Evolutionary conservation across 441 rosid genomes (phyloP), one percentile per base, ranked within the genome.

Genomic region (Adansonia grandidieri): DNA sequence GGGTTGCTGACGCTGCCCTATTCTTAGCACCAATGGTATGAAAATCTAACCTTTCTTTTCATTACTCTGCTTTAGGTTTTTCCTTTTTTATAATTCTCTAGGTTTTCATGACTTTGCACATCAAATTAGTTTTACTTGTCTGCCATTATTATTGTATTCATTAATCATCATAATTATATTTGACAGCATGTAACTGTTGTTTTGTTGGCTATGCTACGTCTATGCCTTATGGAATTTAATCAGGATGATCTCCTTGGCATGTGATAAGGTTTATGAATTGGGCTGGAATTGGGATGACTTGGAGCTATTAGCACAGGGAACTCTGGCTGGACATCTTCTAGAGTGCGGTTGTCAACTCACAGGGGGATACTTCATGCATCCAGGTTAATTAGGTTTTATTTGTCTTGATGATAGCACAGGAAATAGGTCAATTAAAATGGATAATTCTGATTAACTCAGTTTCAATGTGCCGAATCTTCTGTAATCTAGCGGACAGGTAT

Each of bases 291-390:
- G 98, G 98, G 85, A 92, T 84, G 93, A 93, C 75, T 81, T 92
- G 63, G 85, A 87, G 80, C 84, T 80, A 84, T 88, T 95, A 78
- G 97, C 95, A 9, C 97, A 93, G 83, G 98, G 98, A 80, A 81
- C 95, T 80, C 82, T 95, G 73, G 97, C 96, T 66, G 96, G 98
- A 62, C 98, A 95, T 79, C 97, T 93, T 82, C 80, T 95, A 69
- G 98, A 93, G 82, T 95, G 98, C 54, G 98, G 98, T 81, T 93
- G 97, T 85, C 98, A 95, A 84, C 96, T 95, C 63, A 95, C 97
- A 20, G 98, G 98, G 71, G 98, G 98, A 77, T 95, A 92, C 87
- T 95, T 91, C 91, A 90, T 93, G 98, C 98, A 95, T 87, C 97
- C 98, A 81, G 95, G 98, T 95, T 73, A 82, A 53, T 48, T 79